phyloP scores from a whole-genome alignment of 371 early-diverging fungal genomes.

The Apophysomyces elegans region DNA sequence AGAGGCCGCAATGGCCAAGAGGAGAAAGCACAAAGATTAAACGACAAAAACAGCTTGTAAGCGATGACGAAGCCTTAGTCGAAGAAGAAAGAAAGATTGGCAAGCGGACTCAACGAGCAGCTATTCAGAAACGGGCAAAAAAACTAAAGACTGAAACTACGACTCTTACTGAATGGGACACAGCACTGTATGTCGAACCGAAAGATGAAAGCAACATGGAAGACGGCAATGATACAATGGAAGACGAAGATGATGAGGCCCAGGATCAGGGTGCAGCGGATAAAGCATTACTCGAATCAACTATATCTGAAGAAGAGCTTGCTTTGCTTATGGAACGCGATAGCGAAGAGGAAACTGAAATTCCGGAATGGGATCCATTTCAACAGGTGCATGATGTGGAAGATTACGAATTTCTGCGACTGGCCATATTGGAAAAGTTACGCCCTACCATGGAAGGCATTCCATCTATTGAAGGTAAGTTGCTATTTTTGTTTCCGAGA shows the following conservation, averaged over 20 bases:
- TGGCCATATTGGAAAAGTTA: slow-evolving; percentile 49
- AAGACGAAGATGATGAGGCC: slow-evolving; percentile 17
- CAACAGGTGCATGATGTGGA: slow-evolving; percentile 56
- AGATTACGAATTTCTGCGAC: slow-evolving; percentile 56
- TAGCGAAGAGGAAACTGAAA: slow-evolving; percentile 16
- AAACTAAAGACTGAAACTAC: slow-evolving; percentile 14
- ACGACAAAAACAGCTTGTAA: not conserved
- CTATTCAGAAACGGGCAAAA: slow-evolving; percentile 12
- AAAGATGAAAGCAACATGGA: slow-evolving; percentile 40
- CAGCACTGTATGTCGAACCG: slow-evolving; percentile 27
- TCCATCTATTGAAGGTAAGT: slow-evolving; percentile 19
- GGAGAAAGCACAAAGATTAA: not conserved
- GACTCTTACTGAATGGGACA: not conserved
- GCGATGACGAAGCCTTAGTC: slow-evolving; percentile 20
- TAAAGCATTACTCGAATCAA: slow-evolving; percentile 17
- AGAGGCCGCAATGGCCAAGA: not conserved
- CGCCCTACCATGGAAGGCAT: slow-evolving; percentile 15
- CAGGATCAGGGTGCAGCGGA: slow-evolving; percentile 18
- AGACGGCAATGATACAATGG: slow-evolving; percentile 19
- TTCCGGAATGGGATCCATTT: slow-evolving; percentile 42
- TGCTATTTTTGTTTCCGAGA: slow-evolving; percentile 8
- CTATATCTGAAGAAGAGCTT: slow-evolving; percentile 20
- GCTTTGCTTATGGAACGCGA: slow-evolving; percentile 23
- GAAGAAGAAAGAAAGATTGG: slow-evolving; percentile 31
- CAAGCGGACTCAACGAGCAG: slow-evolving; percentile 14